phyloP scores from a whole-genome alignment of 2,329 filamentous ascomycete genomes.

The Penicillium sp. region DNA sequence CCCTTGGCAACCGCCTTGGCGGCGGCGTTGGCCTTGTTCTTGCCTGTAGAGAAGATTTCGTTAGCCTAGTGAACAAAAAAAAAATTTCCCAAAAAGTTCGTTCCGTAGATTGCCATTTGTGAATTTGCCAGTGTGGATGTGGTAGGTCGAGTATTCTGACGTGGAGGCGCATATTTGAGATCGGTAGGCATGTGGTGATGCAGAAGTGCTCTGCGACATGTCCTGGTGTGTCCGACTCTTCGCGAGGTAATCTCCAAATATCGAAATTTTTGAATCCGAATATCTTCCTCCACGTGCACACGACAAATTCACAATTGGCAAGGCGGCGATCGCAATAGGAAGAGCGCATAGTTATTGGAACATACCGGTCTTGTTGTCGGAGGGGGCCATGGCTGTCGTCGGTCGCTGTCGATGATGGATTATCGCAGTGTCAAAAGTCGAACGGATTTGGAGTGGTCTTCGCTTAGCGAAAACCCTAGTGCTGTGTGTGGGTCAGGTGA shows the following conservation, averaged over 20 bases:
- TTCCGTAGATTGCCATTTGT: conserved; percentile 13
- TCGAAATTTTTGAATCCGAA: conserved; percentile 7
- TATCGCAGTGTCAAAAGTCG: conserved; percentile 44
- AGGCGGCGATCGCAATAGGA: conserved; percentile 43
- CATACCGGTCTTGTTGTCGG: conserved; percentile 48
- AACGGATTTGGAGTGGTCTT: conserved; percentile 39
- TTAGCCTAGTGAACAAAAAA: conserved; percentile 26
- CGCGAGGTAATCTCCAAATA: conserved; percentile 6
- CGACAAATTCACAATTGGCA: conserved; percentile 22
- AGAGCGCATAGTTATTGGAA: conserved; percentile 15
- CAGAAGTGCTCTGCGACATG: neutral
- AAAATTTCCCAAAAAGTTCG: conserved; percentile 7
- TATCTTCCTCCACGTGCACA: conserved; percentile 12
- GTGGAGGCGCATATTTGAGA: neutral
- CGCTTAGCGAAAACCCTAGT: conserved; percentile 43
- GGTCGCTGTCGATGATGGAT: conserved; percentile 40
- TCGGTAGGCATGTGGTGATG: neutral
- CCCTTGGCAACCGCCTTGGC: conserved; percentile 95
- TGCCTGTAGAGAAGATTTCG: conserved; percentile 31
- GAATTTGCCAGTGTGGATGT: conserved; percentile 9
- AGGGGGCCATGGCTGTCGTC: conserved; percentile 50
- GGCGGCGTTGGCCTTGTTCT: conserved; percentile 82
- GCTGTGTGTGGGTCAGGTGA: conserved; percentile 42
- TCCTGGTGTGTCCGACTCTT: neutral
- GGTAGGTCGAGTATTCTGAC: neutral